A percentile compares a stretch with the other conserved stretches of the same genome.
Conservation (phyloP, 1,284 basidiomycete genomes). For the Mycena citricolor region DNA sequence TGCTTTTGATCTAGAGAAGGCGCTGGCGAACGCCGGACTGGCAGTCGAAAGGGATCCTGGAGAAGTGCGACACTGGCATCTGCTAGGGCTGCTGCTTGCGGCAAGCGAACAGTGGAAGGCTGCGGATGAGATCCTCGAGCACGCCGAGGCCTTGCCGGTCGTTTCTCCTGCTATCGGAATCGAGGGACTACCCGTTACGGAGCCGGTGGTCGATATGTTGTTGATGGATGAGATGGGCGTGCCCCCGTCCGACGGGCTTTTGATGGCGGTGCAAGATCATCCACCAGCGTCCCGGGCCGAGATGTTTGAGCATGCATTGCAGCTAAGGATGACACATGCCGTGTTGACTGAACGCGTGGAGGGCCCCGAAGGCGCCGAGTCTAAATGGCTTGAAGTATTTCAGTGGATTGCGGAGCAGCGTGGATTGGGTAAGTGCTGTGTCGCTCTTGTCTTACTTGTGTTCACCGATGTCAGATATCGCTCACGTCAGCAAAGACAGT, state of each 20-base stretch:
- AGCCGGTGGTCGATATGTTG: conserved; percentile 19
- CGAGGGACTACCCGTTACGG: conserved; percentile 23
- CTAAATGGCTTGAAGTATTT: conserved; percentile 85
- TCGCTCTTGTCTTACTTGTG: conserved; percentile 41
- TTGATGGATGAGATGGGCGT: conserved; percentile 34
- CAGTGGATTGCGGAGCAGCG: conserved; percentile 74
- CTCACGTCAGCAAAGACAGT: conserved; percentile 21
- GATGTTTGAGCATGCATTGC: conserved; percentile 76
- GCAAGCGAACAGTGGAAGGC: conserved; percentile 81
- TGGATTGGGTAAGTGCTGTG: conserved; percentile 32
- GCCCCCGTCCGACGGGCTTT: conserved; percentile 49
- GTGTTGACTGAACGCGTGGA: conserved; percentile 82
- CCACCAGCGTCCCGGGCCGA: conserved; percentile 57
- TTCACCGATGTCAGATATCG: conserved; percentile 31
- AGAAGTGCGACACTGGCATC: conserved; percentile 87
- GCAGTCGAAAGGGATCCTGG: conserved; percentile 77
- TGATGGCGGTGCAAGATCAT: conserved; percentile 54
- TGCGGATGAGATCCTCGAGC: conserved; percentile 76
- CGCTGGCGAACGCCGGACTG: conserved; percentile 66
- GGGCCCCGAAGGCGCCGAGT: conserved; percentile 83
- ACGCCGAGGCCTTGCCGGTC: conserved; percentile 36
- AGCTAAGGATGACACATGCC: conserved; percentile 86
- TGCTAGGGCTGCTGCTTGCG: conserved; percentile 82
- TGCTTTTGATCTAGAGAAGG: conserved; percentile 70
- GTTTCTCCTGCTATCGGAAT: conserved; percentile 23